Evolutionary conservation across 305 asterid species (phyloP), one percentile per base, ranked within the genome.

Genomic region (Nicotiana rustica): DNA sequence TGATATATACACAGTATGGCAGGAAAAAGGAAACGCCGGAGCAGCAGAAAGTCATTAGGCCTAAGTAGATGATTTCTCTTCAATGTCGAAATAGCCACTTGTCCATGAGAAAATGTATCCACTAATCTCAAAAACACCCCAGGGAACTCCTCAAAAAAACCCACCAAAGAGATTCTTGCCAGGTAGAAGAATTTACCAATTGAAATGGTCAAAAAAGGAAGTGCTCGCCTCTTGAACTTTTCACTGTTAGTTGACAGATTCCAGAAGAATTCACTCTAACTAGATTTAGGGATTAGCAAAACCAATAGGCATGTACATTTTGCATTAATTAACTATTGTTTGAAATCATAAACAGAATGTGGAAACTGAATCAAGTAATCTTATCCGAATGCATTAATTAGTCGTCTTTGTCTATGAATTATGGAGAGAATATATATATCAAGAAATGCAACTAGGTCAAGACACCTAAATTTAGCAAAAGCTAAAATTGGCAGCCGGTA

Each of bases 41-140:
- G 55, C 47, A 52, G 62, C 79, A 73, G 44, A 49, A 73, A 71
- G 38, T 14, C 21, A 73, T 55, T 13, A 73, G 44, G 36, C 25
- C 62, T 10, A 13, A 49, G 25, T 73, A 25, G 8, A 49, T 21
- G 41, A 73, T 21, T 73, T 73, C 62, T 73, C 62, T 73, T 25
- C 36, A 19, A 13, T 47, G 41, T 49, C 79, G 18, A 67, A 38
- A 31, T 33, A 33, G 21, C 47, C 73, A 66, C 47, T 33, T 67
- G 47, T 67, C 47, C 47, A 6, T 6, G 13, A 9, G 38, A 67
- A 66, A 67, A 67, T 15, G 47, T 33, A 15, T 67, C 73, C 73
- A 33, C 21, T 33, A 67, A 33, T 67, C 44, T 67, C 21, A 33
- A 67, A 38, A 10, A 17, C 44, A 35, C 38, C 25, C 18, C 25